Evolutionary conservation across 345 rosid genomes (phyloP), one percentile per base, ranked within the genome.

Genomic region (Salix dunnii): DNA sequence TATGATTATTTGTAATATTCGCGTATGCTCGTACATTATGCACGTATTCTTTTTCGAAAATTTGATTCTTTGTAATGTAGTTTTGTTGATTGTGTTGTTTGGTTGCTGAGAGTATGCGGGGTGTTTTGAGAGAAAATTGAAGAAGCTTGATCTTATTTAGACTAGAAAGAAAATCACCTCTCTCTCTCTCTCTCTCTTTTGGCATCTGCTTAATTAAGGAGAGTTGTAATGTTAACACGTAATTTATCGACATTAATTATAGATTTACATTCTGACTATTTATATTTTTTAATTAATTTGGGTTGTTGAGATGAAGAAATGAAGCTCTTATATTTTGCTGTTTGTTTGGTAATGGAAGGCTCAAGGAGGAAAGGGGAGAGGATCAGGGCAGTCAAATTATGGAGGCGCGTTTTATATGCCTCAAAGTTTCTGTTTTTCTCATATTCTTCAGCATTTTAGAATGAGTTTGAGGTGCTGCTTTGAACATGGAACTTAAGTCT

Each of bases 341-440:
- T n/a, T 25, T 72, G 38, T 81, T 76, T 68, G 67, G 61, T 72
- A 68, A 43, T 79, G 72, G 72, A 77, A 89, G 92, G 89, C 83
- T 42, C 85, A 87, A 68, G 72, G 73, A 28, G 79, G 72, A 48
- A 76, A 72, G 38, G 71, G 87, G 70, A 88, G 80, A 82, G 84
- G 84, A 73, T 60, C 85, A 43, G 87, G 83, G 74, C 85, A 85
- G 25, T 63, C 90, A 68, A 87, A 82, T 78, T 89, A 85, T 76
- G 84, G 93, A 72, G 89, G 91, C 33, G 89, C 91, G 75, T 87
- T 88, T 83, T 88, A 85, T 71, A 84, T 82, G 78, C 76, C 88
- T 13, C 89, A 89, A 78, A 67, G 49, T 17, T 63, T 76, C 31
- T 64, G 49, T 35, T 30, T 35, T 71, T 21, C 25, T 6, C 70